Conservation (phyloP, 495 filamentous ascomycete genomes). For the Glonium stellatum region DNA sequence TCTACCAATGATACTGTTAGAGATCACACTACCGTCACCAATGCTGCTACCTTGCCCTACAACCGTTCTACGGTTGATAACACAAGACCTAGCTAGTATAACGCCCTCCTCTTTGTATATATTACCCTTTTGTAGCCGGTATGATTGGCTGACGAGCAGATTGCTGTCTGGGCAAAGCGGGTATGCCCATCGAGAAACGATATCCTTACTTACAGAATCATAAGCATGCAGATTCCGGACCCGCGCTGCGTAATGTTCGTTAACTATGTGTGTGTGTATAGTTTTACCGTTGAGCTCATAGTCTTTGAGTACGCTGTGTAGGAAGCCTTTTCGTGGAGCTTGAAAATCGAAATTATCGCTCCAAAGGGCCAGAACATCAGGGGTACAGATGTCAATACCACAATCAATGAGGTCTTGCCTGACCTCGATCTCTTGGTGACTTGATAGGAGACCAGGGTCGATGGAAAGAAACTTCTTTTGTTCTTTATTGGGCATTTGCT, state of each 20-base stretch:
- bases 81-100: slow-evolving; percentile 62
- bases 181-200: slow-evolving; percentile 84
- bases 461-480: slow-evolving; percentile 45
- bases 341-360: slow-evolving; percentile 98
- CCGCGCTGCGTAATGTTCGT: slow-evolving; percentile 69
- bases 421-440: slow-evolving; percentile 63
- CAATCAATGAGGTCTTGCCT: slow-evolving; percentile 88
- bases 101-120: slow-evolving; percentile 67
- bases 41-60: slow-evolving; percentile 71
- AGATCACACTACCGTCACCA: slow-evolving; percentile 60
- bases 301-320: slow-evolving; percentile 89
- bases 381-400: slow-evolving; percentile 95
- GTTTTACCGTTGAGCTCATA: slow-evolving; percentile 95
- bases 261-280: slow-evolving; percentile 82
- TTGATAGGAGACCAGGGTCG: slow-evolving; percentile 62
- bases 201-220: slow-evolving; percentile 80
- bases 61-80: slow-evolving; percentile 57
- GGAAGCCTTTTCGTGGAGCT: slow-evolving; percentile 74
- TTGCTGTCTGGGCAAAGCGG: slow-evolving; percentile 92
- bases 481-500: slow-evolving; percentile 50
- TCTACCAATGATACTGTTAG: slow-evolving; percentile 70
- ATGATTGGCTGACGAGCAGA: slow-evolving; percentile 66
- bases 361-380: slow-evolving; percentile 89
- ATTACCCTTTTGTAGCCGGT: slow-evolving; percentile 56
- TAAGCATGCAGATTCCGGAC: slow-evolving; percentile 83